A percentile compares a stretch with the other conserved stretches of the same genome.
Conservation (phyloP, 2,329 filamentous ascomycete genomes). For the Cladosporium sp. region DNA sequence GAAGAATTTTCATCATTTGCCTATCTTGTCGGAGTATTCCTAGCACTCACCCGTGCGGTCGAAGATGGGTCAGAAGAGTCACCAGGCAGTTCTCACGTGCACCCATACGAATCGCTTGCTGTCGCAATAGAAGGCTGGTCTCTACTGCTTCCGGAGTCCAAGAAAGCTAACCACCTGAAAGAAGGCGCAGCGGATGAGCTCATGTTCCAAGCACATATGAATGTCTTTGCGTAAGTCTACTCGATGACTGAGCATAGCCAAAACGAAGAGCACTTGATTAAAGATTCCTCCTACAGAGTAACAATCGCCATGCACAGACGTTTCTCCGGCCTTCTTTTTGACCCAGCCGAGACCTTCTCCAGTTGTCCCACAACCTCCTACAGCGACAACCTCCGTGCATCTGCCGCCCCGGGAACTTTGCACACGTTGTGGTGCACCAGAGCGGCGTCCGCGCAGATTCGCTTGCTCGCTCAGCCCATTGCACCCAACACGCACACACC, state of each 20-base stretch:
- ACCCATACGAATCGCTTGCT: conserved; percentile 1
- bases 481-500: not conserved
- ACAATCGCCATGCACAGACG: conserved; percentile 10
- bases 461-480: not conserved
- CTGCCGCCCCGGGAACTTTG: not conserved
- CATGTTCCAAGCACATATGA: not conserved
- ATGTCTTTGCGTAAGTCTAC: not conserved
- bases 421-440: not conserved
- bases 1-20: not conserved
- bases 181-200: not conserved
- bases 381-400: conserved; percentile 6
- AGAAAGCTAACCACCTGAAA: not conserved
- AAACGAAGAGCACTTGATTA: not conserved
- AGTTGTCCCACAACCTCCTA: conserved; percentile 10
- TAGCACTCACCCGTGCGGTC: not conserved
- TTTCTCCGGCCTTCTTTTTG: conserved; percentile 11
- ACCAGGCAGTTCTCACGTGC: not conserved
- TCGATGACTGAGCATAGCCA: not conserved
- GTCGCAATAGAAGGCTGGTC: conserved; percentile 5
- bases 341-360: conserved; percentile 10
- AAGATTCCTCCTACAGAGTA: not conserved
- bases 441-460: not conserved
- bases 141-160: conserved; percentile 7
- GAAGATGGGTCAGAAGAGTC: not conserved
- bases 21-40: not conserved